These are phyloP conservation scores for Penicillium glabrum DNA, from an alignment of 2,329 filamentous ascomycete genomes.

Conservation along the genomic window DNA sequence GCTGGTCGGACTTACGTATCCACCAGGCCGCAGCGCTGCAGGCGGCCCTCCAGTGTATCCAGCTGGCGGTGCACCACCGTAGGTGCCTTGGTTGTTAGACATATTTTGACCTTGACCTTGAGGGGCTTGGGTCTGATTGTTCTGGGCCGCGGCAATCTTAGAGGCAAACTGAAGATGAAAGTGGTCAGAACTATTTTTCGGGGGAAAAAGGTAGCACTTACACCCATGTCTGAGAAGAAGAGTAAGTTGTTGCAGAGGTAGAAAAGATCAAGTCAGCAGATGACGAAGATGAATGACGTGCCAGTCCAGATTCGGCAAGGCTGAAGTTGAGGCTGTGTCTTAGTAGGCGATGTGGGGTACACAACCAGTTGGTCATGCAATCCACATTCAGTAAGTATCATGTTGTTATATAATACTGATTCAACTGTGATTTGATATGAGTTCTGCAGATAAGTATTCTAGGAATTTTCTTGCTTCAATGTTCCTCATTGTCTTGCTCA, in stretches of 20 bases:
- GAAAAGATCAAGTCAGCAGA: background rate
- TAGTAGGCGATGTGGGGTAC: background rate
- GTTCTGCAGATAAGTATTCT: no score
- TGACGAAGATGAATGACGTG: background rate
- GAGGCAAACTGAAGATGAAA: constrained; percentile 32
- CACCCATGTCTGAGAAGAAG: background rate
- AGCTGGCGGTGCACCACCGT: constrained; percentile 35
- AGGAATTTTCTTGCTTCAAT: no score
- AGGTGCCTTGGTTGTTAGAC: constrained; percentile 26
- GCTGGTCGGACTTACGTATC: constrained; percentile 53
- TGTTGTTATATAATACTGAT: no score
- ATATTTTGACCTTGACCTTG: constrained; percentile 12
- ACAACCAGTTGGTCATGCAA: background rate
- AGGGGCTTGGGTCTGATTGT: constrained; percentile 4
- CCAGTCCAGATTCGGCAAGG: background rate
- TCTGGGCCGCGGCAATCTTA: constrained; percentile 42
- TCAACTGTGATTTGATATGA: no score
- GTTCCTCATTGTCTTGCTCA: no score
- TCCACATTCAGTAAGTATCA: no score
- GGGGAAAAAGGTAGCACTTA: background rate
- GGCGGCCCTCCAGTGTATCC: constrained; percentile 40
- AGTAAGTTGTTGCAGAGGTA: background rate
- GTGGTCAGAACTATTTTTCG: background rate
- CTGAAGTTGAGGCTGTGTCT: background rate
- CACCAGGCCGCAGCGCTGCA: constrained; percentile 34